A percentile compares a stretch with the other conserved stretches of the same genome.
Conservation (phyloP, 2,329 filamentous ascomycete genomes). For the Alternaria brassicae region DNA sequence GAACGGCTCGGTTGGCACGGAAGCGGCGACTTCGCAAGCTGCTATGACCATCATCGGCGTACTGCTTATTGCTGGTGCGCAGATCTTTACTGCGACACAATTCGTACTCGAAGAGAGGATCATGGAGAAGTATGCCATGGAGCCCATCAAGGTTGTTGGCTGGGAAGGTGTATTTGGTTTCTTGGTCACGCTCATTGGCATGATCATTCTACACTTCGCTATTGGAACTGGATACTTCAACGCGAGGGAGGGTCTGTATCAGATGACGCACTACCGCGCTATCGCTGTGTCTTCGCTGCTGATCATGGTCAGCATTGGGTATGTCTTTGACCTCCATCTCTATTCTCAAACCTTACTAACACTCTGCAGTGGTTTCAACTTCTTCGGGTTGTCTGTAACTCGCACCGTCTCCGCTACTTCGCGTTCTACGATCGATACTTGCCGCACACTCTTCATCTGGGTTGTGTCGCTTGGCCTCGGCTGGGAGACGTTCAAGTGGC, state of each 20-base stretch:
- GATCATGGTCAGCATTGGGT: conserved; percentile 99
- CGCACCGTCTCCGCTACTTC: conserved; percentile 89
- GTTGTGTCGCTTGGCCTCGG: conserved; percentile 89
- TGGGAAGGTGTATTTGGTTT: conserved; percentile 98
- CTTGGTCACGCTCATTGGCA: conserved; percentile 75
- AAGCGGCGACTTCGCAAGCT: conserved; percentile 61
- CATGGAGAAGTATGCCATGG: conserved; percentile 77
- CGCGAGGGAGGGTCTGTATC: conserved; percentile 80
- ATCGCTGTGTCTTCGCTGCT: conserved; percentile 80
- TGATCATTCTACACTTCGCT: conserved; percentile 78
- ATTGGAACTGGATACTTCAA: conserved; percentile 91
- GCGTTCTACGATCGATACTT: conserved; percentile 95
- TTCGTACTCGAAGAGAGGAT: conserved; percentile 97
- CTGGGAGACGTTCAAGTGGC: conserved; percentile 98
- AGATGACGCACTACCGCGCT: conserved; percentile 74
- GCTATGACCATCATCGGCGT: conserved; percentile 81
- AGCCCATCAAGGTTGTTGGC: conserved; percentile 89
- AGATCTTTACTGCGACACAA: conserved; percentile 96
- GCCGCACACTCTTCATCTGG: conserved; percentile 98
- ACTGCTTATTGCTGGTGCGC: conserved; percentile 87
- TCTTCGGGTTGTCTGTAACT: conserved; percentile 95
- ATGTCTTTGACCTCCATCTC: conserved; percentile 49
- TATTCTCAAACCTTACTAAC: conserved; percentile 16
- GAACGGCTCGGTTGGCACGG: conserved; percentile 36
- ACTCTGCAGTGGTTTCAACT: conserved; percentile 84